Evolutionary conservation across 108 stramenopile genomes (phyloP).

Genomic region (Conticribra guillardii): DNA sequence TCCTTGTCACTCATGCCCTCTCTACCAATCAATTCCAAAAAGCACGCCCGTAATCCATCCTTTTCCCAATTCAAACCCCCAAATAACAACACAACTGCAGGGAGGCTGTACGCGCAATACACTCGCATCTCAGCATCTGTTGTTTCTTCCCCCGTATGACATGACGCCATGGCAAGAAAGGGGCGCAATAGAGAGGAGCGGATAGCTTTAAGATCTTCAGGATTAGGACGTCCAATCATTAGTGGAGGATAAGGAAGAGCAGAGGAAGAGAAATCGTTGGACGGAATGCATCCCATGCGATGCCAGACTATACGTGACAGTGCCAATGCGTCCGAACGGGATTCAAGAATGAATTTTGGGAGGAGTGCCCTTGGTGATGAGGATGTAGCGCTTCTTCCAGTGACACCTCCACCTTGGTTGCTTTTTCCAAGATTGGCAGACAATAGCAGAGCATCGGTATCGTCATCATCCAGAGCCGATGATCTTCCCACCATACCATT

Average conservation of each 20-base stretch:
- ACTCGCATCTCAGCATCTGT: constrained; percentile 93
- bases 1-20: constrained; percentile 20
- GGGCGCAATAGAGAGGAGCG: constrained; percentile 71
- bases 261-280: constrained; percentile 3
- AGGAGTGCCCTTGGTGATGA: constrained; percentile 33
- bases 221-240: constrained; percentile 53
- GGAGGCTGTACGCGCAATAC: constrained; percentile 96
- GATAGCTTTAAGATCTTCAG: constrained; percentile 67
- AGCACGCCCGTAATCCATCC: constrained; percentile 80
- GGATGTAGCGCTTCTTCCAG: neutral
- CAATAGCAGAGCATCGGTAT: constrained; percentile 41
- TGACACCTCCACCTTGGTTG: neutral
- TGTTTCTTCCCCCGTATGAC: constrained; percentile 76
- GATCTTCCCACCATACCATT: constrained; percentile 78
- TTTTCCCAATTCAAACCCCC: constrained; percentile 85
- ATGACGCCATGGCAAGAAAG: constrained; percentile 83
- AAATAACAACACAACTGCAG: constrained; percentile 93
- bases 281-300: constrained; percentile 41
- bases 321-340: constrained; percentile 49
- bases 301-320: constrained; percentile 42
- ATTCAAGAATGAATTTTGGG: constrained; percentile 48
- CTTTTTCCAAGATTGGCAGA: constrained; percentile 28
- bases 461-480: constrained; percentile 49
- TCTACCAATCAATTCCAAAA: constrained; percentile 72
- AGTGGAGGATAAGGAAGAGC: constrained; percentile 32